Conservation (phyloP, 108 stramenopile species). For the Nitzschia putrida region DNA sequence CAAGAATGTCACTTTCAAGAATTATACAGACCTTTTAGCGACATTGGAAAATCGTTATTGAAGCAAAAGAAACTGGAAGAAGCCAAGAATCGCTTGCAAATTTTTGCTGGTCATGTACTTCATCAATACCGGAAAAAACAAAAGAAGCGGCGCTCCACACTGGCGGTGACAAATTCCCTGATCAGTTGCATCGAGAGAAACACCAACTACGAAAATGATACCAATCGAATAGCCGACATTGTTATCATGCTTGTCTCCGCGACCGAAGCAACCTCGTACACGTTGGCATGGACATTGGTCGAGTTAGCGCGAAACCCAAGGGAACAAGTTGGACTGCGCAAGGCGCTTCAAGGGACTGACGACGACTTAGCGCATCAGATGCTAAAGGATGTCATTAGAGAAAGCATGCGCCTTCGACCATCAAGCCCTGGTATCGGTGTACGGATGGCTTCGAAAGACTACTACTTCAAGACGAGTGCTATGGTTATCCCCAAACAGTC, state of each 20-base stretch:
- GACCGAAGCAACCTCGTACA: conserved; percentile 49
- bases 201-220: conserved; percentile 41
- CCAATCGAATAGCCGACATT: conserved; percentile 44
- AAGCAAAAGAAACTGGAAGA: conserved; percentile 14
- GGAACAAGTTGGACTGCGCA: conserved; percentile 30
- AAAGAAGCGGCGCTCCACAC: conserved; percentile 12
- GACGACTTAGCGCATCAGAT: conserved; percentile 33
- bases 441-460: conserved; percentile 31
- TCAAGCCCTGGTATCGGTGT: conserved; percentile 25
- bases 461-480: conserved; percentile 29
- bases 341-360: conserved; percentile 29
- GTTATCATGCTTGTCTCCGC: conserved; percentile 49
- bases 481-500: conserved; percentile 51
- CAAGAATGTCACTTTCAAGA: conserved; percentile 15
- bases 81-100: conserved; percentile 8
- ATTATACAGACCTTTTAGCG: conserved; percentile 2
- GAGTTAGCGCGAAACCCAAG: conserved; percentile 45
- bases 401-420: conserved; percentile 43
- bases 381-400: conserved; percentile 44
- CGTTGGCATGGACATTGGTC: conserved; percentile 42
- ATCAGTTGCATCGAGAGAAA: conserved; percentile 41
- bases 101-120: conserved; percentile 34
- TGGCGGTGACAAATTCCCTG: conserved; percentile 26
- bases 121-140: conserved; percentile 25
- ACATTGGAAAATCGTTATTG: conserved; percentile 8